Evolutionary conservation across 768 basidiomycete genomes (phyloP).

Genomic region (Mycena floridula): DNA sequence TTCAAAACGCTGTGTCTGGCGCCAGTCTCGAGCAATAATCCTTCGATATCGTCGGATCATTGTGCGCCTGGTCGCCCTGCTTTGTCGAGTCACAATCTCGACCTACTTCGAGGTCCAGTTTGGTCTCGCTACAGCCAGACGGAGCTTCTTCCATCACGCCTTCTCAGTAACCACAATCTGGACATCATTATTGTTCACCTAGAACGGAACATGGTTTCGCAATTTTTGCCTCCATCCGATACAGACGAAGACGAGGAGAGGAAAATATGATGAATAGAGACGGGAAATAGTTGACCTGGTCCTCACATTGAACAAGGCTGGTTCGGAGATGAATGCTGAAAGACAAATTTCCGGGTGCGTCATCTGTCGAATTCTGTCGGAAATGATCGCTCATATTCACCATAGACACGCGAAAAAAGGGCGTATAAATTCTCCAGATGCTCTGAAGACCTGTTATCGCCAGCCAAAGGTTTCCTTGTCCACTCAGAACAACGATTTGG

Average conservation of each 20-base stretch:
- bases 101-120: slow-evolving; percentile 27
- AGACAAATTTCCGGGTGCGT: slow-evolving; percentile 55
- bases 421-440: slow-evolving; percentile 58
- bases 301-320: slow-evolving; percentile 42
- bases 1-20: no score
- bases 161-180: slow-evolving; percentile 40
- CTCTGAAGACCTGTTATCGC: slow-evolving; percentile 43
- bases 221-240: slow-evolving; percentile 5
- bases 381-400: slow-evolving; percentile 1
- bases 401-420: slow-evolving; percentile 61
- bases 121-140: slow-evolving; percentile 26
- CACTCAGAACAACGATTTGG: slow-evolving; percentile 52
- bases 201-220: slow-evolving; percentile 45
- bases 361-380: slow-evolving; percentile 7
- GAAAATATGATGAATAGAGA: slow-evolving; percentile 34
- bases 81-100: slow-evolving; percentile 37
- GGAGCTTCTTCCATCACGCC: slow-evolving; percentile 30
- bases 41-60: neutral
- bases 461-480: slow-evolving; percentile 45
- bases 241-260: slow-evolving; percentile 7
- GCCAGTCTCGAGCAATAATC: no score
- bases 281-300: slow-evolving; percentile 42
- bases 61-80: slow-evolving; percentile 31
- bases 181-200: slow-evolving; percentile 47
- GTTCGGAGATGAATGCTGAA: slow-evolving; percentile 44